Evolutionary conservation across 2,329 filamentous ascomycete species (phyloP), one percentile per base, ranked within the genome.

Genomic region (Fusarium sterilihyphosum): DNA sequence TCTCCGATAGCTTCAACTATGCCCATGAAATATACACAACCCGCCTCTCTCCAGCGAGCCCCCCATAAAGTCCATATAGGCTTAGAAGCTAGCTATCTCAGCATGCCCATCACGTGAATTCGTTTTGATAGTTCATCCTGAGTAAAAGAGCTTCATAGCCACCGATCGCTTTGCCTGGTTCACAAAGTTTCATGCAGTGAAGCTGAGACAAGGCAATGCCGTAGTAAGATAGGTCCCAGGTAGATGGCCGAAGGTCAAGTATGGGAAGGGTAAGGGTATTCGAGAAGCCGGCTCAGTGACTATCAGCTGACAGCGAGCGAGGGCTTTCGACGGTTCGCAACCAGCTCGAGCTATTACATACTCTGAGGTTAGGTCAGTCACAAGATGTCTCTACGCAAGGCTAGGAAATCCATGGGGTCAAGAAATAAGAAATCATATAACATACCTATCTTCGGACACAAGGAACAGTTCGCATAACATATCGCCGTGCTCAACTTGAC

Each of bases 401-500:
- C 37, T 3, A 38, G 37, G 20, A 6, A 22, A 11, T n/a, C 7
- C 3, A 5, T 2, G n/a, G 6, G 31, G 3, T 6, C 9, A 7
- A 26, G 18, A 22, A 11, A 13, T 12, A 29, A 9, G 18, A 38
- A 20, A 29, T 29, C 4, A 12, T 12, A 16, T 17, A 12, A 4
- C 2, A 12, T 60, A 60, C 41, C 24, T 66, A 7, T 11, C 17
- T 8, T 47, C 20, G 3, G 66, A 35, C 6, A n/a, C 38, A 40
- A 47, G 33, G 13, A 40, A 71, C 2, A 71, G 11, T 1, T 46
- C 13, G 35, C 69, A 72, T 10, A 73, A 3, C 37, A 73, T 52
- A n/a, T 73, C 70, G 1, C 70, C 54, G 16, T 69, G 24, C n/a
- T 73, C 70, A 4, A 73, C 49, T 22, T 73, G 64, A 18, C 44